A percentile compares a stretch with the other conserved stretches of the same genome.
Evolutionary conservation across 2,329 filamentous ascomycete genomes (phyloP).

Genomic region (Claviceps quebecensis): DNA sequence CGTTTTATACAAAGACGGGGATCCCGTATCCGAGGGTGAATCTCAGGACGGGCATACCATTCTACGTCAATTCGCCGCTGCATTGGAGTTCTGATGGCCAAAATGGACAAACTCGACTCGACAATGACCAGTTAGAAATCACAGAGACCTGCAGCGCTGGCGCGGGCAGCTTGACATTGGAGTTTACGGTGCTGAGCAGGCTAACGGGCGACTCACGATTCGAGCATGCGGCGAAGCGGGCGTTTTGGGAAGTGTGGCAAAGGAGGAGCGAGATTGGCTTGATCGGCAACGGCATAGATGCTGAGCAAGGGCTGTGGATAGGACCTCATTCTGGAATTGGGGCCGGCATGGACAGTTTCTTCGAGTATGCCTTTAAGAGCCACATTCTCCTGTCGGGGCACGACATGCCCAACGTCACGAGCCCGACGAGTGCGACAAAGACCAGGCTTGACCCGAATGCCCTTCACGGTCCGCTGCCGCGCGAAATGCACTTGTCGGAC

Average conservation of each 20-base stretch:
- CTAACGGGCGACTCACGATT: conserved; percentile 79
- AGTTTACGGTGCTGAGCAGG: conserved; percentile 82
- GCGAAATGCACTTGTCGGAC: conserved; percentile 57
- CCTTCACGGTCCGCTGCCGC: conserved; percentile 44
- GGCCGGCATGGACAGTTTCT: conserved; percentile 94
- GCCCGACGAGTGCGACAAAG: conserved; percentile 22
- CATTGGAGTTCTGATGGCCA: conserved; percentile 36
- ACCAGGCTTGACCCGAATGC: conserved; percentile 50
- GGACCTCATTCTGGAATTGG: conserved; percentile 85
- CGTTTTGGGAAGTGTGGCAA: conserved; percentile 96
- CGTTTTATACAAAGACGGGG: conserved; percentile 81
- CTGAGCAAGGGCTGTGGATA: conserved; percentile 81
- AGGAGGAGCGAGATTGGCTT: conserved; percentile 73
- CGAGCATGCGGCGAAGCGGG: conserved; percentile 75
- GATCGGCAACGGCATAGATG: conserved; percentile 83
- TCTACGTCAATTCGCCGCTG: conserved; percentile 76
- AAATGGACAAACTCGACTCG: conserved; percentile 21
- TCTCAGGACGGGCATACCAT: conserved; percentile 77
- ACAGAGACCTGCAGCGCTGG: conserved; percentile 96
- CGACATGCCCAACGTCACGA: conserved; percentile 35
- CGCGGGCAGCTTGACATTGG: conserved; percentile 86
- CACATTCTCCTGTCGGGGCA: conserved; percentile 79
- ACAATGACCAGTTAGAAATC: conserved; percentile 44
- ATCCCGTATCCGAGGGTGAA: conserved; percentile 94
- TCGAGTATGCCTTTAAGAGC: conserved; percentile 93